A percentile compares a stretch with the other conserved stretches of the same genome.
Evolutionary conservation across 1,284 basidiomycete genomes (phyloP).

Genomic region (Chalciporus piperatoides): DNA sequence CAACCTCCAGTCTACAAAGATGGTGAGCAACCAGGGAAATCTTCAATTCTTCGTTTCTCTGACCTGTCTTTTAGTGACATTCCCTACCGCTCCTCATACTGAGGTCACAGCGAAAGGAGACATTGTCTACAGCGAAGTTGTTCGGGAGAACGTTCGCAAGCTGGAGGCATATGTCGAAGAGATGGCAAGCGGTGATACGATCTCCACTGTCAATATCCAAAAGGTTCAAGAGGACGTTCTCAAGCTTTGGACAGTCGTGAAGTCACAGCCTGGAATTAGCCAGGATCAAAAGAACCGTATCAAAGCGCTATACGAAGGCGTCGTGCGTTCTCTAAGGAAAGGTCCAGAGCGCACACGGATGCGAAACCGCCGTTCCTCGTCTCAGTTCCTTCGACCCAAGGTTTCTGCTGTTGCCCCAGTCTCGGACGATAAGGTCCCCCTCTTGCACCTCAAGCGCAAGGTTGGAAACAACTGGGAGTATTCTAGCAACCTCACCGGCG

Average conservation of each 20-base stretch:
- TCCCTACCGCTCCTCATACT: constrained; percentile 96
- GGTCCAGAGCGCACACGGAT: constrained; percentile 56
- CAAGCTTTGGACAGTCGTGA: constrained; percentile 96
- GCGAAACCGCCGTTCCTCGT: constrained; percentile 82
- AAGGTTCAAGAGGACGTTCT: constrained; percentile 96
- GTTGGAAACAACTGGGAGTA: constrained; percentile 97
- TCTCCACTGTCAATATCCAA: constrained; percentile 86
- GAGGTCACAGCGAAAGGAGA: constrained; percentile 93
- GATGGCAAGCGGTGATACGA: constrained; percentile 94
- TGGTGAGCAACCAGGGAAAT: constrained; percentile 49
- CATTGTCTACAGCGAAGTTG: constrained; percentile 92
- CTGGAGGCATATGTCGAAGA: constrained; percentile 98
- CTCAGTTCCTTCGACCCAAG: constrained; percentile 92
- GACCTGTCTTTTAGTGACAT: constrained; percentile 64
- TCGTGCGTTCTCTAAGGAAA: constrained; percentile 78
- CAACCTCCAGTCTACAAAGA: constrained; percentile 89
- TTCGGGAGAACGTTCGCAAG: constrained; percentile 94
- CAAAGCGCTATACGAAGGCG: constrained; percentile 95
- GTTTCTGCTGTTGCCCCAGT: constrained; percentile 73
- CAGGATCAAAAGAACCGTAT: constrained; percentile 97
- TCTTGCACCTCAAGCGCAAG: constrained; percentile 95
- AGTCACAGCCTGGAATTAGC: constrained; percentile 94
- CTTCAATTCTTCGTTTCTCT: neutral
- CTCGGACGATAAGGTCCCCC: constrained; percentile 87
- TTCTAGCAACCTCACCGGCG: constrained; percentile 92